Evolutionary conservation across 2,329 filamentous ascomycete genomes (phyloP).

Genomic region (Cytospora piceae): DNA sequence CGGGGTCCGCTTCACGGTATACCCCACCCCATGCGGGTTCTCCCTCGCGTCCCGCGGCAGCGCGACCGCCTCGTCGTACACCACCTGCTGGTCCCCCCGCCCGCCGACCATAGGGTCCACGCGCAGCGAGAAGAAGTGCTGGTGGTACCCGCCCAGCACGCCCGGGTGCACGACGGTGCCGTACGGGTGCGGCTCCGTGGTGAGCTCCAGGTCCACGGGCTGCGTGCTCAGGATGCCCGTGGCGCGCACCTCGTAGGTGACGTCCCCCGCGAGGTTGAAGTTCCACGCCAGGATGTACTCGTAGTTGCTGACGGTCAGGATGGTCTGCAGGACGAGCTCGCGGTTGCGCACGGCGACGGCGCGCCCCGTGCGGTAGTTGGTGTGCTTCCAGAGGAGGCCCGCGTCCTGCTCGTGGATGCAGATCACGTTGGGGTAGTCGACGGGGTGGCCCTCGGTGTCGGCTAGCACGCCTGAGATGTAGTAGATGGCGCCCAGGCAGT

Average conservation of each 20-base stretch:
- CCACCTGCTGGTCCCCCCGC: constrained; percentile 55
- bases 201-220: constrained; percentile 56
- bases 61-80: constrained; percentile 62
- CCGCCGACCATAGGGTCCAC: constrained; percentile 67
- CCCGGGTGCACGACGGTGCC: constrained; percentile 66
- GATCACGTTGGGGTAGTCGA: constrained; percentile 48
- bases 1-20: constrained; percentile 52
- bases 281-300: constrained; percentile 46
- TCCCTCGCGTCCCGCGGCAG: constrained; percentile 45
- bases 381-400: constrained; percentile 61
- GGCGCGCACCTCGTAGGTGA: constrained; percentile 31
- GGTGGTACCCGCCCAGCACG: constrained; percentile 69
- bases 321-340: constrained; percentile 58
- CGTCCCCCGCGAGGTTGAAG: constrained; percentile 53
- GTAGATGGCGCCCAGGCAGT: constrained; percentile 64
- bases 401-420: constrained; percentile 63
- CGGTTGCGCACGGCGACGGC: constrained; percentile 56
- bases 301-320: constrained; percentile 62
- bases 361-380: constrained; percentile 57
- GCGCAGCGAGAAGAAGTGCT: constrained; percentile 74
- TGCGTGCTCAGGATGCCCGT: constrained; percentile 59
- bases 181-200: constrained; percentile 52
- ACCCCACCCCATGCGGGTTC: constrained; percentile 56
- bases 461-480: constrained; percentile 34
- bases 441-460: constrained; percentile 26